Conservation (phyloP, 1,284 basidiomycete species). For the Moesziomyces antarcticus region DNA sequence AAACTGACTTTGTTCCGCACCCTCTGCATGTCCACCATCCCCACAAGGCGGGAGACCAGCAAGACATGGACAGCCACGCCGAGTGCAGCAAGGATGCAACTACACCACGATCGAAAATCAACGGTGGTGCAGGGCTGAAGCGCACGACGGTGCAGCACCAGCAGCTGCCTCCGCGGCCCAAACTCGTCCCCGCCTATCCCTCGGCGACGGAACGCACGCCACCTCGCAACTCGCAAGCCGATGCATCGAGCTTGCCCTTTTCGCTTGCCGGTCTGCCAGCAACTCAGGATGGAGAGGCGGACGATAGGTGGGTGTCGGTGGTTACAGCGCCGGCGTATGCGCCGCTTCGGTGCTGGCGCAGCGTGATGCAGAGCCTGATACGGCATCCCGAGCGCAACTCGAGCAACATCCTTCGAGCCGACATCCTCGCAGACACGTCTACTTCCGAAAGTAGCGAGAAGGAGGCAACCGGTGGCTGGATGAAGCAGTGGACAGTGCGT, state of each 20-base stretch:
- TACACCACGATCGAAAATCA: not conserved
- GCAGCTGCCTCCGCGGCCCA: conserved; percentile 35
- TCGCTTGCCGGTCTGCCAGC: conserved; percentile 4
- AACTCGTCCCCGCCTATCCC: conserved; percentile 25
- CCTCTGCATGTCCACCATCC: not conserved
- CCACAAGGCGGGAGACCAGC: not conserved
- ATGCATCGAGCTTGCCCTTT: conserved; percentile 4
- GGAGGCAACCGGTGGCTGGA: conserved; percentile 7
- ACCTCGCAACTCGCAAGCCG: not conserved
- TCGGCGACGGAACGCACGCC: conserved; percentile 10
- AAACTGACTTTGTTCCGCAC: not conserved
- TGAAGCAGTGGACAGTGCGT: conserved; percentile 29
- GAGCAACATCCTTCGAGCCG: conserved; percentile 60
- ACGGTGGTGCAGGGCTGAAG: not conserved
- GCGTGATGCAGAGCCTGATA: conserved; percentile 56
- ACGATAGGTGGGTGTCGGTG: conserved; percentile 23
- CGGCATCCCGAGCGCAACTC: conserved; percentile 62
- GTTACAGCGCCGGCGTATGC: conserved; percentile 45
- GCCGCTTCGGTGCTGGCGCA: conserved; percentile 39
- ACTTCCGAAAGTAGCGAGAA: not conserved
- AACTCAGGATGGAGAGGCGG: not conserved
- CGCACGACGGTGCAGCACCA: conserved; percentile 31
- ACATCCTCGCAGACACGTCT: conserved; percentile 39
- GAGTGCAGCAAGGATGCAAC: conserved; percentile 5
- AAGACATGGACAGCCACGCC: conserved; percentile 20